Evolutionary conservation across 23 red algal genomes (phyloP).

Genomic region (Gracilariopsis chorda): DNA sequence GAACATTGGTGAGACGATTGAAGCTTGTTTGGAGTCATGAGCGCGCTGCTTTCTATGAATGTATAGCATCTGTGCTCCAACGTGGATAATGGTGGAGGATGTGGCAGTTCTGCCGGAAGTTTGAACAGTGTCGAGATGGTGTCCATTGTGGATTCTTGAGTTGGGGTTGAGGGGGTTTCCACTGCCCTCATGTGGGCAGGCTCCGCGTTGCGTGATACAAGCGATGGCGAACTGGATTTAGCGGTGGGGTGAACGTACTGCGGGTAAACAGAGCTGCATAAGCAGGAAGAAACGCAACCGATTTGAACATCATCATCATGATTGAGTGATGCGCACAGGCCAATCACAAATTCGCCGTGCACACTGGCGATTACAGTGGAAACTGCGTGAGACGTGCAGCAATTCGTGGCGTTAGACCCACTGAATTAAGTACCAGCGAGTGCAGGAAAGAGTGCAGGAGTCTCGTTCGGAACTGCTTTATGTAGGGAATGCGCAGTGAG

Average conservation of each 20-base stretch:
- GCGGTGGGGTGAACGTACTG: neutral
- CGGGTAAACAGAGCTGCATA: neutral
- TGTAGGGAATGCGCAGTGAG: no score
- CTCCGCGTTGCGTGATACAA: neutral
- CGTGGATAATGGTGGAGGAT: slow-evolving; percentile 41
- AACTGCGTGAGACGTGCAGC: no score
- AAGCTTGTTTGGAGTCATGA: no score
- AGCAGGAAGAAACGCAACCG: neutral
- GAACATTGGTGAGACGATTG: no score
- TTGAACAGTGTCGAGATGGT: neutral
- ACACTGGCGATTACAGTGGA: no score
- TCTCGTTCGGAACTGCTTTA: no score
- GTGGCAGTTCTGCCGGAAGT: slow-evolving; percentile 24
- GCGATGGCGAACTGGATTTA: neutral
- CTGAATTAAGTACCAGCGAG: no score
- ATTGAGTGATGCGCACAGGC: no score
- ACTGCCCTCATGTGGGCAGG: neutral
- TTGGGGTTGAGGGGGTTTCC: neutral
- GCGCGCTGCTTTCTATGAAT: no score
- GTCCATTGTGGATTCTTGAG: neutral
- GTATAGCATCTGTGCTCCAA: slow-evolving; percentile 42
- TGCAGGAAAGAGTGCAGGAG: no score
- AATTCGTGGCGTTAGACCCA: no score
- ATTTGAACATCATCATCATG: slow-evolving; percentile 7
- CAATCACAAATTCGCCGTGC: no score